Evolutionary conservation across 1,284 basidiomycete species (phyloP).

Genomic region (Malassezia psittaci): DNA sequence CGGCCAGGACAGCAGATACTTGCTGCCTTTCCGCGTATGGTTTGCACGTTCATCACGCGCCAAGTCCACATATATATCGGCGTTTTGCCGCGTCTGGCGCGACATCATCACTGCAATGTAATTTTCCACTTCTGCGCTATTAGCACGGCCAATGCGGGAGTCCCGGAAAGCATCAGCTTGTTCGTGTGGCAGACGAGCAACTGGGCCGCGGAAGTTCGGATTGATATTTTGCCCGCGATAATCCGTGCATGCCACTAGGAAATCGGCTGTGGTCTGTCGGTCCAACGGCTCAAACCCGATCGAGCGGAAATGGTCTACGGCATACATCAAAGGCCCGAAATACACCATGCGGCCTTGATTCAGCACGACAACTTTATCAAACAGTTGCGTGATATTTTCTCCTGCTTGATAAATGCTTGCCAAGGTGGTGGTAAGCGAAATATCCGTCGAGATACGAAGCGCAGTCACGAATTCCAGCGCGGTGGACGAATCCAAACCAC

Average conservation of each 20-base stretch:
- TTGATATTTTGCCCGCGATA: constrained; percentile 58
- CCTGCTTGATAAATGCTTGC: constrained; percentile 54
- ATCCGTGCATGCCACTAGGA: constrained; percentile 54
- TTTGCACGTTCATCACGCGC: constrained; percentile 15
- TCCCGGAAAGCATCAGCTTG: constrained; percentile 23
- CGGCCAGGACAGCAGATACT: constrained; percentile 62
- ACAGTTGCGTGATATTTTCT: constrained; percentile 55
- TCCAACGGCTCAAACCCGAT: constrained; percentile 58
- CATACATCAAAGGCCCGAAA: constrained; percentile 63
- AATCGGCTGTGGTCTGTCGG: constrained; percentile 62
- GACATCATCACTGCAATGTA: constrained; percentile 21
- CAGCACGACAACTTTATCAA: constrained; percentile 53
- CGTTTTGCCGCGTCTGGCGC: constrained; percentile 19
- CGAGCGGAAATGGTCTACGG: constrained; percentile 61
- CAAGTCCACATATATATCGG: constrained; percentile 4
- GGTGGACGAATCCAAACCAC: constrained; percentile 32
- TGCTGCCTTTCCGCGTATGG: constrained; percentile 15
- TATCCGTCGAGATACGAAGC: constrained; percentile 48
- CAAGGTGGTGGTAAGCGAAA: constrained; percentile 29
- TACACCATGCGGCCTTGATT: constrained; percentile 71
- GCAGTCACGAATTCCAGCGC: constrained; percentile 37
- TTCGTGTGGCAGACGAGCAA: constrained; percentile 24
- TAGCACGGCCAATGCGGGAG: constrained; percentile 19
- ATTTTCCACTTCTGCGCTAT: constrained; percentile 44
- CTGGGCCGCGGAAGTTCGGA: constrained; percentile 17